phyloP scores from a whole-genome alignment of 176 grass and related monocot genomes.

The Leersia perrieri region DNA sequence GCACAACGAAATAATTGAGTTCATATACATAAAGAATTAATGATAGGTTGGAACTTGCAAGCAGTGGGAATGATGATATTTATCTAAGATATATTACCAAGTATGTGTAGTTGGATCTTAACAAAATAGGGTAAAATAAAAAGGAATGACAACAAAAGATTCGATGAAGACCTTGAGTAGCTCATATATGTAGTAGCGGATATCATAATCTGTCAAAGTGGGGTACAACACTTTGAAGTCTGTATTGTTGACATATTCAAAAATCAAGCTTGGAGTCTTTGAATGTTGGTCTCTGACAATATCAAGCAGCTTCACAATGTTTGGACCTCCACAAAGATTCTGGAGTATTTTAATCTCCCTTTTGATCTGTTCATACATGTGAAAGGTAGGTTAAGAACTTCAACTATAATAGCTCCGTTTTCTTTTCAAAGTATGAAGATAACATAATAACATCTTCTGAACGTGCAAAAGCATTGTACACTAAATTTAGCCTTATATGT shows the following conservation, averaged over 20 bases:
- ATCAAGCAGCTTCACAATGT: constrained; percentile 88
- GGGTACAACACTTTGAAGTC: constrained; percentile 97
- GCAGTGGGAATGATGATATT: background rate
- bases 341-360: constrained; percentile 99
- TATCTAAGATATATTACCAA: background rate
- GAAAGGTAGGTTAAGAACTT: constrained; percentile 8
- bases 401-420: background rate
- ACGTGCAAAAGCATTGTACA: background rate
- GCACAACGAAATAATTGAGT: background rate
- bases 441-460: background rate
- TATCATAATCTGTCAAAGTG: constrained; percentile 95
- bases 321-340: constrained; percentile 94
- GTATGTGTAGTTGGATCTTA: background rate
- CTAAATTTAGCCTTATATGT: background rate
- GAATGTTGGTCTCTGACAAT: constrained; percentile 96
- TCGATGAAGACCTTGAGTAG: constrained; percentile 81
- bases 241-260: constrained; percentile 98
- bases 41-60: background rate
- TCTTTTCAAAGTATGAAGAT: constrained; percentile 2
- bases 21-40: background rate
- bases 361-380: constrained; percentile 74
- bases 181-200: constrained; percentile 95
- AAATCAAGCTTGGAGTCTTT: constrained; percentile 92
- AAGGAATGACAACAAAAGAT: background rate
- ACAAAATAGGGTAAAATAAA: constrained; percentile 16